phyloP scores from a whole-genome alignment of 192 early-diverging fungal genomes.

The Entomortierella parvispora region DNA sequence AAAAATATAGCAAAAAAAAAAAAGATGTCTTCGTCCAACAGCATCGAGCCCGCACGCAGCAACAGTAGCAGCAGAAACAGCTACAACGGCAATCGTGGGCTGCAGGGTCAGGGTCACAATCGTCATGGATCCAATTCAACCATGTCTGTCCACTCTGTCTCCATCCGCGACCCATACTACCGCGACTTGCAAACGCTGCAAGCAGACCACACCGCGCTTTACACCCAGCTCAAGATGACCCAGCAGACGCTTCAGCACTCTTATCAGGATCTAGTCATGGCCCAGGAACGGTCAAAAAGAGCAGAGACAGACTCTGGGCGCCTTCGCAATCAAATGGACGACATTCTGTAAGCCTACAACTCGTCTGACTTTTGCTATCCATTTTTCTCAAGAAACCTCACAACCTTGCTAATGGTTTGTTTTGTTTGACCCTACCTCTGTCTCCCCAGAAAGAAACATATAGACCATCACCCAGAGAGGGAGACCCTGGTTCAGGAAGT shows the following conservation, averaged over 20 bases:
- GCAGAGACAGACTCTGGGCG: slow-evolving; percentile 23
- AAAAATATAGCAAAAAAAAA: no score
- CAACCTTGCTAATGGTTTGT: neutral
- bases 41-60: neutral
- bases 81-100: neutral
- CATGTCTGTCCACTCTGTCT: slow-evolving; percentile 31
- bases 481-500: slow-evolving; percentile 27
- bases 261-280: slow-evolving; percentile 24
- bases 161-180: slow-evolving; percentile 28
- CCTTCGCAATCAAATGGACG: slow-evolving; percentile 22
- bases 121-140: neutral
- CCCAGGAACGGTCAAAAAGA: slow-evolving; percentile 28
- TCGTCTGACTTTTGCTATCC: neutral
- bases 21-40: neutral
- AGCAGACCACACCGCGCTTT: slow-evolving; percentile 20
- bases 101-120: neutral
- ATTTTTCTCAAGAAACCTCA: neutral
- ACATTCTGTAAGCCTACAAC: slow-evolving; percentile 16
- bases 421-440: no score
- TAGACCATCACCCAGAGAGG: slow-evolving; percentile 43
- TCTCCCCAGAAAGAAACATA: slow-evolving; percentile 42
- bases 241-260: slow-evolving; percentile 31
- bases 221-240: slow-evolving; percentile 23
- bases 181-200: slow-evolving; percentile 19
- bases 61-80: slow-evolving; percentile 4